Conservation (phyloP, 1,284 basidiomycete species). For the Testicularia cyperi region DNA sequence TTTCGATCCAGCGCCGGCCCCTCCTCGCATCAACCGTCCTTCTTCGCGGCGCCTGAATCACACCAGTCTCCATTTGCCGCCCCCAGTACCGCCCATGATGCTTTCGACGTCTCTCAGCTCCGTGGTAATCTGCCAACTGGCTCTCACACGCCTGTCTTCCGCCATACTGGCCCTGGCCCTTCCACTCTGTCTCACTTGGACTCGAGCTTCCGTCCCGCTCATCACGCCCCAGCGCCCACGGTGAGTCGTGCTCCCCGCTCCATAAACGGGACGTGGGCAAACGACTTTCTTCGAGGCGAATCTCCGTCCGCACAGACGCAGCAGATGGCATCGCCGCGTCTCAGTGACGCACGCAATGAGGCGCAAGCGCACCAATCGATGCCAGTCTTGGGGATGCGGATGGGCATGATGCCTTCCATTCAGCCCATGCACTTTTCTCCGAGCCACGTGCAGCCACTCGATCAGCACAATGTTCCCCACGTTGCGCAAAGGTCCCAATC, state of each 20-base stretch:
- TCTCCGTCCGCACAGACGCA: conserved; percentile 6
- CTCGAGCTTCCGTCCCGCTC: conserved; percentile 33
- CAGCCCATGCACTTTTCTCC: conserved; percentile 9
- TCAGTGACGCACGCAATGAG: neutral
- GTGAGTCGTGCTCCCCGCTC: too few species aligned
- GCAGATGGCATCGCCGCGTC: conserved; percentile 5
- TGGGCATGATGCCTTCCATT: conserved; percentile 16
- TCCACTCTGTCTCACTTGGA: conserved; percentile 24
- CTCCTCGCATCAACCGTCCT: conserved; percentile 15
- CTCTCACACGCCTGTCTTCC: conserved; percentile 11
- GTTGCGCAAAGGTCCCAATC: conserved; percentile 8
- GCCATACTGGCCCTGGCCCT: conserved; percentile 4
- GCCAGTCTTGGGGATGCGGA: conserved; percentile 10
- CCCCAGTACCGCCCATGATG: conserved; percentile 16
- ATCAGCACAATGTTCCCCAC: conserved; percentile 3
- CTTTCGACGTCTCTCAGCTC: conserved; percentile 45
- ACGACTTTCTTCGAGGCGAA: conserved; percentile 37
- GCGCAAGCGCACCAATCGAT: neutral
- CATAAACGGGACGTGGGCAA: too few species aligned
- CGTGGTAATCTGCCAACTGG: conserved; percentile 36
- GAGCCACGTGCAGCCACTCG: conserved; percentile 14
- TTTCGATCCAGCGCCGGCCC: conserved; percentile 14
- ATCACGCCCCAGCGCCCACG: too few species aligned
- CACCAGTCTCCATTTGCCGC: conserved; percentile 8
- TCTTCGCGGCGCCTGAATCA: conserved; percentile 23